Evolutionary conservation across 2,329 filamentous ascomycete genomes (phyloP), one percentile per base, ranked within the genome.

Genomic region (Fusarium zealandicum): DNA sequence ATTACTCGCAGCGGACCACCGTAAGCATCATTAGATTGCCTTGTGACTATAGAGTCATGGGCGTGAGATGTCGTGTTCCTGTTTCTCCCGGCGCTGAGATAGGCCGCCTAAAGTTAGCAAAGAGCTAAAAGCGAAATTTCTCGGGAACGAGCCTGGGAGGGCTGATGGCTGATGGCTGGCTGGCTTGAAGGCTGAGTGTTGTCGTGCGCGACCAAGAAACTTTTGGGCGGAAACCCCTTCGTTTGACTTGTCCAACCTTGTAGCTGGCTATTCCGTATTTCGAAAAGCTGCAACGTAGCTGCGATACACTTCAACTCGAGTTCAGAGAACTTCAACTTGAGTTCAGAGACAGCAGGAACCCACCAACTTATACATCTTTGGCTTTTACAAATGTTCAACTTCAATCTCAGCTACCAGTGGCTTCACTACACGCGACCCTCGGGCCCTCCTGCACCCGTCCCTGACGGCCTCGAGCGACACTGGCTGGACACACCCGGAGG

Each of bases 401-500:
- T 69, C 4, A 42, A 69, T 33, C 61, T 68, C 37, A 69, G 57
- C 25, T 69, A 67, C 10, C 41, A 67, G 36, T 69, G 65, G 66
- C 59, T 69, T 43, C 20, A 55, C 45, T 69, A 58, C 25, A 61
- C 57, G 14, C 51, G 64, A 37, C 67, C 67, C n/a, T 56, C 61
- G 14, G 65, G 63, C 4, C 51, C 59, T 27, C 56, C 61, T 4
- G 52, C 48, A 14, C 56, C 57, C 4, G 45, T 54, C 2, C 80
- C 80, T 0, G 16, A 67, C 1, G 73, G 73, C 6, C 73, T 83
- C 39, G 71, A 74, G 48, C 74, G 79, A 9, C 70, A 69, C 37
- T 80, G 75, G 66, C 68, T 82, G 44, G 56, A 70, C 14, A 81
- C 80, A 0, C 65, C 75, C 3, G 70, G 69, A 3, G 80, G 81